A percentile compares a stretch with the other conserved stretches of the same genome.
phyloP scores from a whole-genome alignment of 768 basidiomycete species.

The Russula earlei region DNA sequence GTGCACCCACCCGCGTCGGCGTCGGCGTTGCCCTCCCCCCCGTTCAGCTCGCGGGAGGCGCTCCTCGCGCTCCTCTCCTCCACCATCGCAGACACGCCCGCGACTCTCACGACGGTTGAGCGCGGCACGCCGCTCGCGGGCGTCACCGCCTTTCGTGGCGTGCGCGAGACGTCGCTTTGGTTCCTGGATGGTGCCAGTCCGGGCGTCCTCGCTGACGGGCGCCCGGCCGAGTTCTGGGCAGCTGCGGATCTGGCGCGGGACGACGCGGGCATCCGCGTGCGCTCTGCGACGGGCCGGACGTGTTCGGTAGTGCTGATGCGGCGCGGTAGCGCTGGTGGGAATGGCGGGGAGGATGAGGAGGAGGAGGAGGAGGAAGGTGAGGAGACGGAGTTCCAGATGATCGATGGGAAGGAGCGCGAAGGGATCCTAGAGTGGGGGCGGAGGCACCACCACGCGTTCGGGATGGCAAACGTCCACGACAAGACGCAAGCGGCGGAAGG shows the following conservation, averaged over 20 bases:
- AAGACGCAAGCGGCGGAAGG: neutral
- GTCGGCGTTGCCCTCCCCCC: conserved; percentile 32
- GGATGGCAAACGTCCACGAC: conserved; percentile 22
- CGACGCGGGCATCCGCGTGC: conserved; percentile 31
- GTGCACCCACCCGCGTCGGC: conserved; percentile 28
- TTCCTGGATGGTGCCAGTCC: conserved; percentile 38
- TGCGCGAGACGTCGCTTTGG: conserved; percentile 64
- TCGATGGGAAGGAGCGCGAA: conserved; percentile 61
- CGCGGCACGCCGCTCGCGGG: conserved; percentile 40
- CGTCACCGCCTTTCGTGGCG: conserved; percentile 60
- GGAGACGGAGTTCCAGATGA: conserved; percentile 62
- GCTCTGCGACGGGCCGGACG: conserved; percentile 57
- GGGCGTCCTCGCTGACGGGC: conserved; percentile 67
- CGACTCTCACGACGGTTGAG: neutral
- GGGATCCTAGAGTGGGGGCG: conserved; percentile 60
- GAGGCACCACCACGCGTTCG: conserved; percentile 47
- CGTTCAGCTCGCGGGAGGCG: conserved; percentile 14
- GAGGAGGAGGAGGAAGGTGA: conserved; percentile 38
- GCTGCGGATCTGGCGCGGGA: conserved; percentile 49
- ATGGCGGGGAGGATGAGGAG: conserved; percentile 26
- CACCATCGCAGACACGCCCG: neutral
- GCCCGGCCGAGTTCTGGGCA: conserved; percentile 72
- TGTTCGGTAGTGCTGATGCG: conserved; percentile 47
- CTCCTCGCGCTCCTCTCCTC: conserved; percentile 6
- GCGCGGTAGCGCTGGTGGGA: conserved; percentile 17